A percentile compares a stretch with the other conserved stretches of the same genome.
Conservation (phyloP, 129 eudicot species). For the Flaveria brownii region DNA sequence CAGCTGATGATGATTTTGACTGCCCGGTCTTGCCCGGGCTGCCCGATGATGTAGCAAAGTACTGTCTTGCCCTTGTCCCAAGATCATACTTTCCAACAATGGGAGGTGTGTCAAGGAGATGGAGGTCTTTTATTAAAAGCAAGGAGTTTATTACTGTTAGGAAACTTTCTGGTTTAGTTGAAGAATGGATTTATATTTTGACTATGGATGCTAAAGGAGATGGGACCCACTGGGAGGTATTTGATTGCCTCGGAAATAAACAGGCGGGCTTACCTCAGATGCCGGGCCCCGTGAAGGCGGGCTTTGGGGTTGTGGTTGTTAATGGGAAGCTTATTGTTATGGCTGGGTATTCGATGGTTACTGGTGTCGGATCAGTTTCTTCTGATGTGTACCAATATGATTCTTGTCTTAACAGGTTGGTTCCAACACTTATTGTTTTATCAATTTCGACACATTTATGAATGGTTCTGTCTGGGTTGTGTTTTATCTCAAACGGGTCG, state of each 20-base stretch:
- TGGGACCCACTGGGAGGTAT: constrained; percentile 90
- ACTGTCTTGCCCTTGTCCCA: constrained; percentile 95
- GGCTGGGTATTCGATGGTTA: constrained; percentile 61
- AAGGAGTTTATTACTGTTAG: constrained; percentile 73
- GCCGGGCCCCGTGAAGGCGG: constrained; percentile 70
- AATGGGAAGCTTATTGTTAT: constrained; percentile 83
- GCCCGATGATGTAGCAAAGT: constrained; percentile 86
- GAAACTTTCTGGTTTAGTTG: constrained; percentile 70
- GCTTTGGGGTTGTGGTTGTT: constrained; percentile 73
- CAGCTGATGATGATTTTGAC: constrained; percentile 32
- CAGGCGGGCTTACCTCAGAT: constrained; percentile 53
- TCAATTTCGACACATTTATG: neutral
- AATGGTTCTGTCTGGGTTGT: neutral
- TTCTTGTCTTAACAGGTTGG: constrained; percentile 85
- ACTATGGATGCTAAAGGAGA: constrained; percentile 61
- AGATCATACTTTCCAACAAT: constrained; percentile 64
- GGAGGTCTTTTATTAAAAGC: constrained; percentile 81
- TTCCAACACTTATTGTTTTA: constrained; percentile 7
- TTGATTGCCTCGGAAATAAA: constrained; percentile 68
- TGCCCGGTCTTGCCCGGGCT: constrained; percentile 81
- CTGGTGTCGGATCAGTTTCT: constrained; percentile 56
- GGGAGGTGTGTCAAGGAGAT: constrained; percentile 74
- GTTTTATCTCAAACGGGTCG: neutral
- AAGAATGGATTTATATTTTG: constrained; percentile 87
- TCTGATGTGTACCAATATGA: constrained; percentile 85